Conservation (phyloP, 805 yeast species). For the Kodamaea leandrae region DNA sequence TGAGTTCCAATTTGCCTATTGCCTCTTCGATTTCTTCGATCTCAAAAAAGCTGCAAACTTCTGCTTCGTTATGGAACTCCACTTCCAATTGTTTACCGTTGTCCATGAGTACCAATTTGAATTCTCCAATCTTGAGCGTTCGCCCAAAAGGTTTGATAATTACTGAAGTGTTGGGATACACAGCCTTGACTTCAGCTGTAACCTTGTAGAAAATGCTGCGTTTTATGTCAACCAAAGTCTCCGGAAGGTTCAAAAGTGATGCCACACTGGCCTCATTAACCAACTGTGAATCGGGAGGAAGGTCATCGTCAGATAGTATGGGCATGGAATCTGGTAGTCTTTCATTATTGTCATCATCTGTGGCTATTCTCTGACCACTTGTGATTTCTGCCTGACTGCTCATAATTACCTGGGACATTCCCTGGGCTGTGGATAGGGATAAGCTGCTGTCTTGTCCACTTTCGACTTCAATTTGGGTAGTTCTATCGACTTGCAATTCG, state of each 20-base stretch:
- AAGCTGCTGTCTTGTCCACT: background rate
- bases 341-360: no score
- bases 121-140: constrained; percentile 25
- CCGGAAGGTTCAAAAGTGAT: constrained; percentile 3
- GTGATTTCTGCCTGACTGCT: constrained; percentile 10
- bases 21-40: constrained; percentile 16
- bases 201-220: constrained; percentile 17
- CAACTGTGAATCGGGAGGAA: background rate
- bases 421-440: no score
- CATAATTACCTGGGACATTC: constrained; percentile 7
- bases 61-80: constrained; percentile 23
- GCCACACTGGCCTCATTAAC: background rate
- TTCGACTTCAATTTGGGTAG: constrained; percentile 1
- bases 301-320: background rate
- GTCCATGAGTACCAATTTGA: constrained; percentile 21
- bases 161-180: constrained; percentile 20
- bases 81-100: constrained; percentile 9
- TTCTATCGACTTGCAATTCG: background rate
- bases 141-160: constrained; percentile 29
- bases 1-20: background rate
- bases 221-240: constrained; percentile 11
- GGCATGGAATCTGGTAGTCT: no score
- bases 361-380: constrained; percentile 9
- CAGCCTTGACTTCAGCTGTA: constrained; percentile 17
- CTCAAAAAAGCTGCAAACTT: constrained; percentile 26